phyloP scores from a whole-genome alignment of 148 eudicot species.

The Arbutus unedo region DNA sequence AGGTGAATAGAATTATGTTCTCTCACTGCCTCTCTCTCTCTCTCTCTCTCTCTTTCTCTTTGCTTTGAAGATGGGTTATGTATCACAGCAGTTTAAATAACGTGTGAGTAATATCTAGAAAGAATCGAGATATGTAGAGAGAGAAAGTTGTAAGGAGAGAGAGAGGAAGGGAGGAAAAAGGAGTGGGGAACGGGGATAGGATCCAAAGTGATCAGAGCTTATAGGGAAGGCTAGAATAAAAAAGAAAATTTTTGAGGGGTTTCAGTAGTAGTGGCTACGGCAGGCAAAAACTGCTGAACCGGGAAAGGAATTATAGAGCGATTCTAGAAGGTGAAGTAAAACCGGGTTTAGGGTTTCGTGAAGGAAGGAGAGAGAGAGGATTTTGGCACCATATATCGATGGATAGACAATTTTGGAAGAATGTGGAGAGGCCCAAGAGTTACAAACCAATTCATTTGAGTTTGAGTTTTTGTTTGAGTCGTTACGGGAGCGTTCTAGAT shows the following conservation, averaged over 20 bases:
- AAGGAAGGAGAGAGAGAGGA: background rate
- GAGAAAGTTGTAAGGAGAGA: slow-evolving; percentile 7
- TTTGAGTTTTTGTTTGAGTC: too few species aligned
- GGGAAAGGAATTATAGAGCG: slow-evolving; percentile 16
- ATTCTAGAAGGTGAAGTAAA: background rate
- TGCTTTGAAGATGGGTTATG: slow-evolving; percentile 13
- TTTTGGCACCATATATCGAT: slow-evolving; percentile 14
- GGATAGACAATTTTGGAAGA: background rate
- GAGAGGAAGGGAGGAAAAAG: slow-evolving; percentile 10
- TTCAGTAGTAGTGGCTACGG: slow-evolving; percentile 18
- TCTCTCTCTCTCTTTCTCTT: background rate
- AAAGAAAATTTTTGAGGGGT: background rate
- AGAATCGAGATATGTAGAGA: background rate
- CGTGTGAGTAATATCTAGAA: background rate
- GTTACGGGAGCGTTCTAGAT: too few species aligned
- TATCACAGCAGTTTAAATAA: background rate
- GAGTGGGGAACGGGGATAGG: slow-evolving; percentile 23
- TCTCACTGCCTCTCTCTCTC: background rate
- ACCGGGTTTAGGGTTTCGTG: background rate
- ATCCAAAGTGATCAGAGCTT: slow-evolving; percentile 26
- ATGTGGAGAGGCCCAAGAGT: too few species aligned
- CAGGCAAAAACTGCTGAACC: slow-evolving; percentile 17
- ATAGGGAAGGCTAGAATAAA: slow-evolving; percentile 15
- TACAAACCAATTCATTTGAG: too few species aligned
- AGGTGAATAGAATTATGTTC: background rate